Conservation (phyloP, 2,329 filamentous ascomycete species). For the Ramichloridium luteum region DNA sequence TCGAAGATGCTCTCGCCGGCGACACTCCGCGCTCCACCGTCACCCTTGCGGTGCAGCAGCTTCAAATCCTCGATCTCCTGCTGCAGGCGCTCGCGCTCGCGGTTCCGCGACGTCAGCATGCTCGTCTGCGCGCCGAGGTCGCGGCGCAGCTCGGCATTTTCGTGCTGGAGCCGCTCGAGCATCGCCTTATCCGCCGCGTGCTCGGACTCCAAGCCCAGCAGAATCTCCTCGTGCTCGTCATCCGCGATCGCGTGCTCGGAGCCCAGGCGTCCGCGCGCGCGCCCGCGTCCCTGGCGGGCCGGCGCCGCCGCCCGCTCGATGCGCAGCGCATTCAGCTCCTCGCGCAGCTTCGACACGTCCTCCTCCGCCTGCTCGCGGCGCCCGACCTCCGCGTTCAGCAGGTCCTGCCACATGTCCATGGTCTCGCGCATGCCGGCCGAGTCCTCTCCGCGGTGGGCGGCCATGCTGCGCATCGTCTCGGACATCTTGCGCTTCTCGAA, state of each 20-base stretch:
- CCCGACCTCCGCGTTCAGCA: constrained; percentile 82
- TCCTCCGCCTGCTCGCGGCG: constrained; percentile 83
- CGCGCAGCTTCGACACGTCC: constrained; percentile 69
- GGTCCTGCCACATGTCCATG: constrained; percentile 85
- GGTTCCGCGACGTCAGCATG: constrained; percentile 91
- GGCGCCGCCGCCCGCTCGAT: constrained; percentile 33
- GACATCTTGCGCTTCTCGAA: constrained; percentile 76
- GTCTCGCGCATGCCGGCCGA: constrained; percentile 25
- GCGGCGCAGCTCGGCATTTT: constrained; percentile 82
- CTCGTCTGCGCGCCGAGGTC: constrained; percentile 93
- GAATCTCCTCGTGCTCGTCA: constrained; percentile 22
- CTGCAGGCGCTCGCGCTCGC: constrained; percentile 87
- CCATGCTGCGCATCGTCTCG: constrained; percentile 59
- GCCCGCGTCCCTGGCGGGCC: constrained; percentile 28
- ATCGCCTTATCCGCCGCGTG: constrained; percentile 55
- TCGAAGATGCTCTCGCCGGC: constrained; percentile 85
- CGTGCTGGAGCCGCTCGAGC: constrained; percentile 79
- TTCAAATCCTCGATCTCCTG: constrained; percentile 97
- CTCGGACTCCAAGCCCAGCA: constrained; percentile 28
- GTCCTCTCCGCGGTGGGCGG: constrained; percentile 20
- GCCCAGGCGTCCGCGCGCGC: constrained; percentile 22
- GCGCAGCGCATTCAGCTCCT: constrained; percentile 53
- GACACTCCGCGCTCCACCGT: constrained; percentile 42
- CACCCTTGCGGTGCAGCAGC: constrained; percentile 65
- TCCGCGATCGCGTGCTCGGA: constrained; percentile 18